Base-by-base conservation (phyloP, 495 filamentous ascomycete genomes). In the Trichoderma erinaceum region DNA sequence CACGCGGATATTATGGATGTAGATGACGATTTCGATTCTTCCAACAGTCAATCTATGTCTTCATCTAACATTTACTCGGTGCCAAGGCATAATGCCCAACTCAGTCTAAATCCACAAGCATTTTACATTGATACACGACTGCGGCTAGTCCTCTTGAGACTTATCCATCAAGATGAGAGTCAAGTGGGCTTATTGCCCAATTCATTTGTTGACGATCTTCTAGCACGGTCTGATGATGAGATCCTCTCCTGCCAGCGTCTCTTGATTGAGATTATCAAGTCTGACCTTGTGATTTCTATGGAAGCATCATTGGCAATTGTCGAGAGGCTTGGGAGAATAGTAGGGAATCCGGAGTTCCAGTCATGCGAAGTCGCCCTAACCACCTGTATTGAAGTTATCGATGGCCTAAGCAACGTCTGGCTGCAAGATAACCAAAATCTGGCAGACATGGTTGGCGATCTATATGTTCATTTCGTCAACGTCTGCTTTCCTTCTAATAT, bases 401-500 rank as follows among this genome's bases (percentile, higher is more conserved):
- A 81, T 64, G 82, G 84, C 68, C 83, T 93, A 69, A 84, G 81
- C 35, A 72, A 79, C 29, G 78, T 88, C 67, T 97, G 92, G 91
- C 76, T 83, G 25, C 78, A 81, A 50, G 78, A 77, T 2, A 78
- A 78, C 16, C 75, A 78, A 41, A 80, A 85, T n/a, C 75, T 96
- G 21, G 81, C 80, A 18, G 82, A 85, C 1, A 80, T 83, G 66
- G 91, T 86, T 32, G 82, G 86, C 63, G 88, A 92, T 58, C 75
- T 98, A n/a, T 98, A 97, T 76, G 75, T 82, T 25, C 93, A 90
- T 84, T 88, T 94, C 70, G 84, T 92, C 25, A 86, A 85, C 43
- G 81, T 79, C 21, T 82, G 86, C 1, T 72, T 97, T 18, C 80
- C 84, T 35, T 87, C 82, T 63, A 84, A 83, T 21, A 84, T 86